These are phyloP conservation scores for Phytophthora ohioensis DNA, from an alignment of 352 stramenopile species.

Conservation along the genomic window DNA sequence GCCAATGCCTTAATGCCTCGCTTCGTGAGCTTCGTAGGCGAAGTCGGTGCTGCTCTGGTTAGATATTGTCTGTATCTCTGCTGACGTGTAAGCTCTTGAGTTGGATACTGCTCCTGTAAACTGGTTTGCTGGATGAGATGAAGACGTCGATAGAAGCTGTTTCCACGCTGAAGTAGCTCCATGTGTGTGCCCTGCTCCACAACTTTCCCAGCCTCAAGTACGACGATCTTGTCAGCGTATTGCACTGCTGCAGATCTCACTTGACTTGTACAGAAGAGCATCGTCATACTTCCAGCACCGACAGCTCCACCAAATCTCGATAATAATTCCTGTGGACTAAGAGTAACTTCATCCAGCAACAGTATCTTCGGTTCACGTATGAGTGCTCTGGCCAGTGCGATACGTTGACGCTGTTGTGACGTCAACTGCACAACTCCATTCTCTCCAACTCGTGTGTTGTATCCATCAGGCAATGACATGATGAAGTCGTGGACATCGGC, in stretches of 20 bases:
- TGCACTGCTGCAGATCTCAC: constrained; percentile 71
- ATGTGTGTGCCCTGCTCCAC: constrained; percentile 62
- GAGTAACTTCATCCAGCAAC: constrained; percentile 56
- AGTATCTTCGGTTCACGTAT: constrained; percentile 53
- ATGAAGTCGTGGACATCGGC: constrained; percentile 71
- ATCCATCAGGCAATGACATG: constrained; percentile 81
- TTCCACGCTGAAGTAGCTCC: constrained; percentile 62
- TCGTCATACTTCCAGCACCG: constrained; percentile 53
- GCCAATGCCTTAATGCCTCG: constrained; percentile 39
- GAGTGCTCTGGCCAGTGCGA: constrained; percentile 54
- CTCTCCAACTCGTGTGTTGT: constrained; percentile 53
- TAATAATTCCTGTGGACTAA: constrained; percentile 46
- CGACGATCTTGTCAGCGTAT: constrained; percentile 66
- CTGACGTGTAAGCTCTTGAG: not conserved
- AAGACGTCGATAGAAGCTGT: constrained; percentile 80
- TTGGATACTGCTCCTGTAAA: constrained; percentile 3
- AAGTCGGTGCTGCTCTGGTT: constrained; percentile 8
- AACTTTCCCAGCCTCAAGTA: constrained; percentile 48
- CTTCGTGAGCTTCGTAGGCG: constrained; percentile 41
- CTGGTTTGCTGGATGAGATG: constrained; percentile 52
- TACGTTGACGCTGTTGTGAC: constrained; percentile 91
- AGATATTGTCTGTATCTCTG: not conserved
- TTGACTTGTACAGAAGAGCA: constrained; percentile 91
- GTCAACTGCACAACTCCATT: constrained; percentile 91
- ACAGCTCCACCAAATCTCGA: constrained; percentile 60